Evolutionary conservation across 495 filamentous ascomycete genomes (phyloP), one percentile per base, ranked within the genome.

Genomic region (Aspergillus indologenus): DNA sequence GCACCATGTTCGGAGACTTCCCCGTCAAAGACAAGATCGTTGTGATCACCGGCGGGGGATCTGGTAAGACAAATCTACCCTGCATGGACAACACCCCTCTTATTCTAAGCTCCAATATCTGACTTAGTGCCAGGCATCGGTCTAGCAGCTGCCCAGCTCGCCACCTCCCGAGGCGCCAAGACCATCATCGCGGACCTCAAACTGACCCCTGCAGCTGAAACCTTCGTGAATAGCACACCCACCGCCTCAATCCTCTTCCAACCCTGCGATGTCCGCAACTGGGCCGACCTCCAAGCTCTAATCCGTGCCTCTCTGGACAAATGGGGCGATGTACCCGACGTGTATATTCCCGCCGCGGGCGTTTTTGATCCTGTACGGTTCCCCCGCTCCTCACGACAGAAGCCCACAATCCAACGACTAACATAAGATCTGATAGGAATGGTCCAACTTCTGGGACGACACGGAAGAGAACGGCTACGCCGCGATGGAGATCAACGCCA

Each of bases 401-500:
- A n/a, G n/a, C n/a, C n/a, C n/a, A n/a, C n/a, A n/a, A n/a, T n/a
- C n/a, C 26, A 29, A 29, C 3, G 26, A 4, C 26, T 29, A 29
- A 29, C 26, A 4, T 29, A 9, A 9, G 4, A 9, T 29, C 4
- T n/a, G 26, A 9, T 24, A 53, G 50, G 40, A n/a, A 31, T 58
- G 47, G 47, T 51, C 56, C 29, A 51, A 52, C 44, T 58, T 58
- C 56, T 58, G 46, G 46, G 50, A 53, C 26, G 50, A 53, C 29
- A 53, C 23, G 23, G 50, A 53, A n/a, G 9, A 23, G n/a, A 31
- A 29, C 24, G 17, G 50, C 5, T 58, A 58, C 20, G 56, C 26
- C n/a, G 20, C 56, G 24, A 21, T 58, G 15, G 29, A 51, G 7
- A 58, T 58, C 56, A 58, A 58, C 47, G 31, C 52, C 46, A 51